Evolutionary conservation across 2,329 filamentous ascomycete genomes (phyloP).

Genomic region (Monilinia aucupariae): DNA sequence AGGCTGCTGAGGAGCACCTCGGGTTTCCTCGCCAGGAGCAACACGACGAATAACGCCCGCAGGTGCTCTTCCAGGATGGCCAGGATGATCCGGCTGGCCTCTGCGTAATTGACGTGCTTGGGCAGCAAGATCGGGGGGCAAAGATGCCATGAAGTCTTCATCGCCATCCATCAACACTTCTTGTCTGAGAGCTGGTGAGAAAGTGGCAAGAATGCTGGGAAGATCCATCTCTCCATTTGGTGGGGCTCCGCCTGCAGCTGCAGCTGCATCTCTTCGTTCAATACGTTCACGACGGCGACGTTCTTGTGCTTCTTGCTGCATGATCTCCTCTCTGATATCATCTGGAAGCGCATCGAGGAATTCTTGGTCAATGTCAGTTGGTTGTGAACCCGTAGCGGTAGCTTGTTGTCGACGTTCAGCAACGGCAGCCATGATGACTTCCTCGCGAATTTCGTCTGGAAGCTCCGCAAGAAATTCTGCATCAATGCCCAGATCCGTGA

Average conservation of each 20-base stretch:
- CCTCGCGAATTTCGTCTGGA: constrained; percentile 93
- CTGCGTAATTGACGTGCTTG: constrained; percentile 70
- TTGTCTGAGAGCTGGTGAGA: constrained; percentile 77
- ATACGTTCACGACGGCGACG: constrained; percentile 83
- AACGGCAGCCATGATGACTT: constrained; percentile 88
- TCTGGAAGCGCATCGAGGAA: constrained; percentile 89
- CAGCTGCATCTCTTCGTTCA: constrained; percentile 64
- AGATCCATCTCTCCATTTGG: constrained; percentile 71
- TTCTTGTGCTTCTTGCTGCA: constrained; percentile 84
- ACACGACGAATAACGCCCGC: constrained; percentile 45
- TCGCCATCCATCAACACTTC: constrained; percentile 89
- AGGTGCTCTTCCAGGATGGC: constrained; percentile 24
- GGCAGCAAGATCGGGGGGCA: constrained; percentile 79
- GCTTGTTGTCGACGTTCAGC: constrained; percentile 77
- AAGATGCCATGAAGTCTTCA: constrained; percentile 74
- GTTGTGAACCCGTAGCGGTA: constrained; percentile 63
- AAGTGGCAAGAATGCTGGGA: constrained; percentile 84
- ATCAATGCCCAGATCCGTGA: constrained; percentile 91
- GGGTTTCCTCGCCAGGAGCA: constrained; percentile 37
- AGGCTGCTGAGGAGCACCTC: constrained; percentile 42
- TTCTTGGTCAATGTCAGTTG: constrained; percentile 81
- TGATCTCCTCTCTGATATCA: constrained; percentile 83
- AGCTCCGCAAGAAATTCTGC: constrained; percentile 91
- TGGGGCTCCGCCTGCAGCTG: constrained; percentile 45
- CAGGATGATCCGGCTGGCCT: constrained; percentile 38